phyloP scores from a whole-genome alignment of 2,329 filamentous ascomycete species.

The Nothophaeocryptopus gaeumannii region DNA sequence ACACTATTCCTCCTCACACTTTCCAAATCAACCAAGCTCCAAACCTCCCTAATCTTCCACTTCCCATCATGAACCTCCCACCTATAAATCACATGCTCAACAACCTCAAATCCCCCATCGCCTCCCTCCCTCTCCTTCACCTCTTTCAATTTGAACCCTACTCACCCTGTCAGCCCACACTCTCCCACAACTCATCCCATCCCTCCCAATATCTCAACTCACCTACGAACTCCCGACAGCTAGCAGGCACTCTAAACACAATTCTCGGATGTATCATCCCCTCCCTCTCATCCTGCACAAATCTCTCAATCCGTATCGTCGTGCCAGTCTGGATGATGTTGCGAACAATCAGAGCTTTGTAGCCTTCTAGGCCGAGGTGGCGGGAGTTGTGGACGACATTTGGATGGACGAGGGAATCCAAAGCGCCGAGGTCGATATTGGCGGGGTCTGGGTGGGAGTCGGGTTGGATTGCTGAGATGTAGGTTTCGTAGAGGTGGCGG shows the following conservation, averaged over 20 bases:
- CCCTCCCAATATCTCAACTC: neutral
- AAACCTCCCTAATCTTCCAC: slow-evolving; percentile 10
- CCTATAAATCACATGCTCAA: slow-evolving; percentile 9
- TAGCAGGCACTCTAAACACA: neutral
- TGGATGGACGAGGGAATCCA: slow-evolving; percentile 3
- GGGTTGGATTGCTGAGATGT: slow-evolving; percentile 5
- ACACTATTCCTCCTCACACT: neutral
- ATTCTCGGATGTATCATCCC: neutral
- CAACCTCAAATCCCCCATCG: slow-evolving; percentile 3
- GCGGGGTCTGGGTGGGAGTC: too few relatives aligned
- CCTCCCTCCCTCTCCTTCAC: too few relatives aligned
- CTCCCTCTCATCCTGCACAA: neutral
- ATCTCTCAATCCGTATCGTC: slow-evolving; percentile 2
- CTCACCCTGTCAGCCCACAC: neutral
- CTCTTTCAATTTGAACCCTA: slow-evolving; percentile 1
- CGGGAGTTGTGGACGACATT: slow-evolving; percentile 10
- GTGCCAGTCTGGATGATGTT: slow-evolving; percentile 8
- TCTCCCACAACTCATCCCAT: too few relatives aligned
- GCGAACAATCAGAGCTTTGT: slow-evolving; percentile 4
- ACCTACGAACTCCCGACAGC: too few relatives aligned
- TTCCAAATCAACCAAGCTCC: slow-evolving; percentile 6
- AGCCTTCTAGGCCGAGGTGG: slow-evolving; percentile 1
- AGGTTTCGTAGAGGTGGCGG: neutral
- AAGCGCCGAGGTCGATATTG: too few relatives aligned
- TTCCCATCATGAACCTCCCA: slow-evolving; percentile 2